phyloP scores from a whole-genome alignment of 2,329 filamentous ascomycete species.

The Zymoseptoria passerinii region DNA sequence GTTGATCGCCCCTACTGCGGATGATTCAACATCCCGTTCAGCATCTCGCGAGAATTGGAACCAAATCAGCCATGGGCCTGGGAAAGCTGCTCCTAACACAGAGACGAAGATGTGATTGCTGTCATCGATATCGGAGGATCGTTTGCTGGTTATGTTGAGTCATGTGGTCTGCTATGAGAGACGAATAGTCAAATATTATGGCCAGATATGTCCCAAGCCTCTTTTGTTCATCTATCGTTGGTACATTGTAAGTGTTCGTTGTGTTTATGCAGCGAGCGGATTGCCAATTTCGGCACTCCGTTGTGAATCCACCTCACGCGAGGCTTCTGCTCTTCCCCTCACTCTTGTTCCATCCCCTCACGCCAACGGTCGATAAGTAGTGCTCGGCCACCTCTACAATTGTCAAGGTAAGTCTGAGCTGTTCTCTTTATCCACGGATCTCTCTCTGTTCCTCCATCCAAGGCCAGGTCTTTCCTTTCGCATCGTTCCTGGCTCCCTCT shows the following conservation, averaged over 20 bases:
- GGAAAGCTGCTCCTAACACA: background rate
- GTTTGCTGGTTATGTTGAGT: background rate
- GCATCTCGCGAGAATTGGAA: slow-evolving; percentile 35
- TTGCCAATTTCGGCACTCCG: background rate
- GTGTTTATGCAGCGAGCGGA: background rate
- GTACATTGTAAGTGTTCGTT: too few species aligned
- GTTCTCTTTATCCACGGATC: background rate
- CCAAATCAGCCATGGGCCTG: slow-evolving; percentile 17
- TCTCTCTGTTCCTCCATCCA: background rate
- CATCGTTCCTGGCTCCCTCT: slow-evolving; percentile 2
- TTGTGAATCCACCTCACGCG: background rate
- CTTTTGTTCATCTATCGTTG: too few species aligned
- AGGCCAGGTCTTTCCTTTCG: slow-evolving; percentile 1
- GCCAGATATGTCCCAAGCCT: background rate
- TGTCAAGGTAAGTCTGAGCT: background rate
- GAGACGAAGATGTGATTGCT: background rate
- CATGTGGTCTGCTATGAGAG: background rate
- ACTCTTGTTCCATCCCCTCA: background rate
- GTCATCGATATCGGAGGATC: background rate
- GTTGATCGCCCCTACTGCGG: slow-evolving; percentile 34
- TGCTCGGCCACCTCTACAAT: background rate
- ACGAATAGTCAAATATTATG: background rate
- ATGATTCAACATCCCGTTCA: slow-evolving; percentile 20
- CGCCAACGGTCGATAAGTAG: background rate
- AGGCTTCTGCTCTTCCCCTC: background rate